Conservation (phyloP, 768 basidiomycete species). For the Termitomyces sp. region DNA sequence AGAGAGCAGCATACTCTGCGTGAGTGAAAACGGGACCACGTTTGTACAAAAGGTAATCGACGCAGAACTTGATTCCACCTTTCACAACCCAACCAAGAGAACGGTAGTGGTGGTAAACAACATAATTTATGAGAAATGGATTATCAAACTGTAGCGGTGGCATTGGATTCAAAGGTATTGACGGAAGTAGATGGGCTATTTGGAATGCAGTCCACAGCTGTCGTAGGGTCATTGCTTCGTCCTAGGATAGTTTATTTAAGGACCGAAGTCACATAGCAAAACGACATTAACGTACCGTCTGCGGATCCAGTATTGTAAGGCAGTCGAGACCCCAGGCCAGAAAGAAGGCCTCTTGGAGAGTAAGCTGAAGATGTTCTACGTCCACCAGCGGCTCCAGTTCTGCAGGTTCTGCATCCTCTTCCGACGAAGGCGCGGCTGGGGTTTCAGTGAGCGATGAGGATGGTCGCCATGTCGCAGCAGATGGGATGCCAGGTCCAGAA, state of each 20-base stretch:
- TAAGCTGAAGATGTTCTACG: constrained; percentile 88
- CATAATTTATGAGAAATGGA: constrained; percentile 87
- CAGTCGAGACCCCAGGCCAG: constrained; percentile 82
- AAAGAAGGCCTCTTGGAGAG: constrained; percentile 87
- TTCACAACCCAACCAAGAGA: constrained; percentile 97
- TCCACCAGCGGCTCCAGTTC: constrained; percentile 54
- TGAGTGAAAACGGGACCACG: constrained; percentile 93
- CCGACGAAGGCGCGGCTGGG: constrained; percentile 17
- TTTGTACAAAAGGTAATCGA: constrained; percentile 91
- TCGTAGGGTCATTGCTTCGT: constrained; percentile 46
- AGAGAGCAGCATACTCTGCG: constrained; percentile 68
- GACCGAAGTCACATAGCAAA: not conserved
- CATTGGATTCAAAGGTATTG: constrained; percentile 22
- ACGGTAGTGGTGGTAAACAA: constrained; percentile 90
- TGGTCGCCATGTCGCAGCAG: constrained; percentile 78
- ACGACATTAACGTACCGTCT: constrained; percentile 45
- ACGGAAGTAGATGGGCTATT: constrained; percentile 40
- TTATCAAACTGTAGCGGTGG: constrained; percentile 66
- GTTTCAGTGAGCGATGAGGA: constrained; percentile 16
- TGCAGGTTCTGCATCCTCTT: constrained; percentile 28
- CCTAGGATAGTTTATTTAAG: constrained; percentile 28
- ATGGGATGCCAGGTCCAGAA: constrained; percentile 62
- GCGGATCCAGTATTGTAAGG: constrained; percentile 60
- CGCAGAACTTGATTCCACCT: constrained; percentile 95
- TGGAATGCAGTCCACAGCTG: constrained; percentile 68